Evolutionary conservation across 805 yeast genomes (phyloP).

Genomic region (Isabelozyma heimii): DNA sequence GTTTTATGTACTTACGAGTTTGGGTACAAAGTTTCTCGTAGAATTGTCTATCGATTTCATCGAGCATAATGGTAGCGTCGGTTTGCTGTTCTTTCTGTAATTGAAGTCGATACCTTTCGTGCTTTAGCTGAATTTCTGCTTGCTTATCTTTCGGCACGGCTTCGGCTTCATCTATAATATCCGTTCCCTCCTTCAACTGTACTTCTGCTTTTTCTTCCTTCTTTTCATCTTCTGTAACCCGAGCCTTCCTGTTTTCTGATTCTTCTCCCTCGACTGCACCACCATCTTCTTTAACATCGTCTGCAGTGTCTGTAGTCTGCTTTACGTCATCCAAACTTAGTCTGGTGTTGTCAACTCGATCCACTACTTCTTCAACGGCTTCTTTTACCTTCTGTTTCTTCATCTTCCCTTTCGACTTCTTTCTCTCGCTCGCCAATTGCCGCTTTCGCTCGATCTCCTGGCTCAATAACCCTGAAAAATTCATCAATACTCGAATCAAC

Average conservation of each 20-base stretch:
- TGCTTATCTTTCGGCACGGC: neutral
- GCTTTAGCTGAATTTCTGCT: slow-evolving; percentile 2
- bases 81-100: slow-evolving; percentile 22
- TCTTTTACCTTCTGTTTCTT: neutral
- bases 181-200: neutral
- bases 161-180: neutral
- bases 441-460: slow-evolving; percentile 12
- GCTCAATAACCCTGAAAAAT: slow-evolving; percentile 8
- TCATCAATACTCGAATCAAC: slow-evolving; percentile 8
- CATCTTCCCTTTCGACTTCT: no score
- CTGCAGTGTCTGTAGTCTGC: no score
- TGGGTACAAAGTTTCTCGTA: slow-evolving; percentile 32
- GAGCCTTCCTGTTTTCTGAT: no score
- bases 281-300: no score
- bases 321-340: no score
- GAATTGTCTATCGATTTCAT: slow-evolving; percentile 27
- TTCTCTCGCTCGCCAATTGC: neutral
- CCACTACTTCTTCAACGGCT: no score
- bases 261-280: no score
- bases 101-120: slow-evolving; percentile 20
- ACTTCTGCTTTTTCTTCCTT: no score
- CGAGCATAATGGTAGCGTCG: slow-evolving; percentile 12
- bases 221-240: no score
- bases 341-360: no score
- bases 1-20: slow-evolving; percentile 47